These are phyloP conservation scores for Priceomyces castillae DNA, from an alignment of 805 yeast species.

Conservation along the genomic window DNA sequence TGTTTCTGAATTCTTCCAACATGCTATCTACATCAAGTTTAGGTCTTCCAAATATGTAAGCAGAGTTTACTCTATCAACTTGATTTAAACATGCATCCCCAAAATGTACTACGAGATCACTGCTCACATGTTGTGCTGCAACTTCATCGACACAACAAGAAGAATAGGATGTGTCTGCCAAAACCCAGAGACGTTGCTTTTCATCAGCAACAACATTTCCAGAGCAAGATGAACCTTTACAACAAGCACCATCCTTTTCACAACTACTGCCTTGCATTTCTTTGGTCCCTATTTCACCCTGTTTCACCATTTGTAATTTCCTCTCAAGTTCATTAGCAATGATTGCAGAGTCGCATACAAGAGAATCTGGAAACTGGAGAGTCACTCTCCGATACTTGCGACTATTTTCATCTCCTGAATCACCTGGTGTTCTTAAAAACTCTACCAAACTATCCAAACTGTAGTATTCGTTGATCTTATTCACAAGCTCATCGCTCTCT, in stretches of 20 bases:
- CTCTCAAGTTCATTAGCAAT: constrained; percentile 56
- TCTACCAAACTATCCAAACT: constrained; percentile 46
- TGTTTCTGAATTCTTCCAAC: constrained; percentile 37
- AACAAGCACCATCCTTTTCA: constrained; percentile 5
- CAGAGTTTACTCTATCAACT: constrained; percentile 66
- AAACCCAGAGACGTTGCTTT: constrained; percentile 52
- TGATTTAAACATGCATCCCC: constrained; percentile 94
- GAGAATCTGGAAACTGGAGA: constrained; percentile 83
- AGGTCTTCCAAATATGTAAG: constrained; percentile 77
- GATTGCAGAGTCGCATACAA: constrained; percentile 75
- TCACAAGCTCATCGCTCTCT: constrained; percentile 23
- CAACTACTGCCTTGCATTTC: background rate
- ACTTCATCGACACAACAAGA: constrained; percentile 96
- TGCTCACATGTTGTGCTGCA: constrained; percentile 88
- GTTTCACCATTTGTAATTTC: constrained; percentile 17
- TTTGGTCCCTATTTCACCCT: background rate
- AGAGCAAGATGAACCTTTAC: constrained; percentile 2
- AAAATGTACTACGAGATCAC: constrained; percentile 85
- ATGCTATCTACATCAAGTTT: constrained; percentile 43
- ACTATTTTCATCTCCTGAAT: constrained; percentile 12
- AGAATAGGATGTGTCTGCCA: constrained; percentile 95
- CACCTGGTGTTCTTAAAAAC: constrained; percentile 30
- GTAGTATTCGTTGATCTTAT: constrained; percentile 51
- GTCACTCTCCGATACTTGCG: constrained; percentile 54
- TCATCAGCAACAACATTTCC: background rate